Base-by-base conservation (phyloP, 179 eudicot species). In the Pouteria campechiana region DNA sequence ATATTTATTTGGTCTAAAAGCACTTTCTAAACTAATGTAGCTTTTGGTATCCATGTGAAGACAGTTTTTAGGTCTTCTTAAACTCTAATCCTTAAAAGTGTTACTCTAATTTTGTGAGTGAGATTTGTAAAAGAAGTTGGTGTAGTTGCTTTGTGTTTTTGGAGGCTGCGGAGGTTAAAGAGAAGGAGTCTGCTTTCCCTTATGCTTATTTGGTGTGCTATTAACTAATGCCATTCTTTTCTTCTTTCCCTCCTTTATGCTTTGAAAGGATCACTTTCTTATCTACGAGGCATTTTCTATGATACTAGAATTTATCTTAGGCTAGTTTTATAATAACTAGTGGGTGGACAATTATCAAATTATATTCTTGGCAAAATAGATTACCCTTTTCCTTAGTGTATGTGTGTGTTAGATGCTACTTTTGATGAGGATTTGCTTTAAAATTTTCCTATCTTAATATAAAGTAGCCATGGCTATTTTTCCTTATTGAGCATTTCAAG, bases 401-500 rank as follows among this genome's bases (percentile, higher is more conserved):
- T 54, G 23, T 32, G 17, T n/a, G n/a, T n/a, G n/a, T n/a, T n/a
- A 34, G 65, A 43, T 62, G 55, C 64, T 52, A 34, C 37, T n/a
- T n/a, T n/a, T n/a, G 35, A 9, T 59, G 51, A 25, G 54, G 36
- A 54, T 56, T 17, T 37, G 69, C 59, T 70, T 75, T 76, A 70
- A 51, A 73, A 75, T 81, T 74, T 54, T 45, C 54, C 59, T 48
- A 38, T 44, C 76, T 66, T 60, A 57, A 60, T 64, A 74, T 73
- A 86, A 86, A 86, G 96, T 93, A 82, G 93, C 89, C 64, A 65
- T 48, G 63, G 59, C 63, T 38, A 48, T 65, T 79, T 82, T 82
- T 76, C 82, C 88, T 82, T 79, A 89, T 86, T 69, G 67, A 68
- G 80, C 69, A 66, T 60, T 72, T 75, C 85, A 78, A 82, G 93